A percentile compares a stretch with the other conserved stretches of the same genome.
These are phyloP conservation scores for Dactylis glomerata DNA, from an alignment of 176 grass and related monocot species.

Conservation along the genomic window DNA sequence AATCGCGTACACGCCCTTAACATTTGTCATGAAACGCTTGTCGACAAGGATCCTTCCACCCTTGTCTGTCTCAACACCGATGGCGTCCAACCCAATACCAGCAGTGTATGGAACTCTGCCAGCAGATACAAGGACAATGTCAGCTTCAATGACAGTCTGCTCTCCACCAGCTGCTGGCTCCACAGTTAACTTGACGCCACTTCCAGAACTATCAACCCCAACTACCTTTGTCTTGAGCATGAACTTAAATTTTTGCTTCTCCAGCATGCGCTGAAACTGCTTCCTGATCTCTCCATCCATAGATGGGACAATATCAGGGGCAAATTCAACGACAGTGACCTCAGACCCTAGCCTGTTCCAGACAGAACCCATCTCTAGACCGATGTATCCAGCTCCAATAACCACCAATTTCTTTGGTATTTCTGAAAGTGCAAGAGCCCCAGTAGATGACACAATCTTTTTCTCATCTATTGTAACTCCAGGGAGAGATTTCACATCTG, in stretches of 20 bases:
- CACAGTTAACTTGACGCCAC: conserved; percentile 60
- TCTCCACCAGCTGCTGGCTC: conserved; percentile 78
- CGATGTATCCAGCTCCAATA: conserved; percentile 86
- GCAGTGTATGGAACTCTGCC: conserved; percentile 64
- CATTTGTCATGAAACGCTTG: conserved; percentile 73
- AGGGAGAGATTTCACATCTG: conserved; percentile 82
- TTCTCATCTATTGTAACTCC: conserved; percentile 84
- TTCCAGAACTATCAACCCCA: conserved; percentile 68
- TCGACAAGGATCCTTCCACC: conserved; percentile 65
- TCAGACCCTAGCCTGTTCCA: conserved; percentile 83
- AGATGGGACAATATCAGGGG: conserved; percentile 77
- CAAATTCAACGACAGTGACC: conserved; percentile 82
- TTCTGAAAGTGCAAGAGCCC: conserved; percentile 57
- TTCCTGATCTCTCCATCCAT: conserved; percentile 93
- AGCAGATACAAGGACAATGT: conserved; percentile 78
- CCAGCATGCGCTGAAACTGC: conserved; percentile 82
- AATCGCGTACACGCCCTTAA: conserved; percentile 70
- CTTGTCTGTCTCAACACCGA: conserved; percentile 78
- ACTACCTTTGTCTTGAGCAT: conserved; percentile 87
- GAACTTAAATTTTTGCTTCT: conserved; percentile 95
- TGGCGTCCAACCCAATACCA: conserved; percentile 57
- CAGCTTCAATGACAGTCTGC: conserved; percentile 60
- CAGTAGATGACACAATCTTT: conserved; percentile 86
- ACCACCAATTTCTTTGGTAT: conserved; percentile 81
- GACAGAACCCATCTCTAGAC: conserved; percentile 87